Evolutionary conservation across 306 rosid species (phyloP).

Genomic region (Cyclanthera cordifolia): DNA sequence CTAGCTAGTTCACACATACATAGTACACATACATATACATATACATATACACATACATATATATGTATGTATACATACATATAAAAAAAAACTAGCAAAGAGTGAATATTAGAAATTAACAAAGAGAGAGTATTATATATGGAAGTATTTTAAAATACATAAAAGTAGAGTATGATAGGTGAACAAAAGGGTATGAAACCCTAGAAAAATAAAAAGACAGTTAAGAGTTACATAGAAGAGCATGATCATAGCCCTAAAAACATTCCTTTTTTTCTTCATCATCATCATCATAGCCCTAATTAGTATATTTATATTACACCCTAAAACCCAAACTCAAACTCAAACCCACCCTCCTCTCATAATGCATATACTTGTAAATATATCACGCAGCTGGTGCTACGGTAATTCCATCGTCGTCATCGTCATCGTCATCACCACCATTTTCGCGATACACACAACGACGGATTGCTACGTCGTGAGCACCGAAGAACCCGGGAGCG

Average conservation of each 20-base stretch:
- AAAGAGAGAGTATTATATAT: not conserved
- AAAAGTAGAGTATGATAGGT: not conserved
- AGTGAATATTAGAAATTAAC: not conserved
- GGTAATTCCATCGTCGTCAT: constrained; percentile 6
- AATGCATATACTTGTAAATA: not conserved
- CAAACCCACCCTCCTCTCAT: not conserved
- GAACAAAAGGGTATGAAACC: constrained; percentile 2
- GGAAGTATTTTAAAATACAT: not conserved
- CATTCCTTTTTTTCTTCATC: not conserved
- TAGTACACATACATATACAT: no score
- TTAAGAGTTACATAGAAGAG: constrained; percentile 1
- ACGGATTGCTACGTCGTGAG: not conserved
- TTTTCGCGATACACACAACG: not conserved
- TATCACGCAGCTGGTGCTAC: constrained; percentile 19
- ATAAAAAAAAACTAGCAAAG: no score
- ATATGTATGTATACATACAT: no score
- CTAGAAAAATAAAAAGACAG: not conserved
- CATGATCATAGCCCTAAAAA: no score
- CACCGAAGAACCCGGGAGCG: not conserved
- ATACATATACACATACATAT: no score
- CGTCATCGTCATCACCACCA: constrained; percentile 14
- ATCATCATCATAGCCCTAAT: not conserved
- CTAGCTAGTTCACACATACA: no score
- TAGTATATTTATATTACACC: not conserved
- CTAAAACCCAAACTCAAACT: not conserved